Base-by-base conservation (phyloP, 495 filamentous ascomycete species). In the Clavariopsis aquatica region DNA sequence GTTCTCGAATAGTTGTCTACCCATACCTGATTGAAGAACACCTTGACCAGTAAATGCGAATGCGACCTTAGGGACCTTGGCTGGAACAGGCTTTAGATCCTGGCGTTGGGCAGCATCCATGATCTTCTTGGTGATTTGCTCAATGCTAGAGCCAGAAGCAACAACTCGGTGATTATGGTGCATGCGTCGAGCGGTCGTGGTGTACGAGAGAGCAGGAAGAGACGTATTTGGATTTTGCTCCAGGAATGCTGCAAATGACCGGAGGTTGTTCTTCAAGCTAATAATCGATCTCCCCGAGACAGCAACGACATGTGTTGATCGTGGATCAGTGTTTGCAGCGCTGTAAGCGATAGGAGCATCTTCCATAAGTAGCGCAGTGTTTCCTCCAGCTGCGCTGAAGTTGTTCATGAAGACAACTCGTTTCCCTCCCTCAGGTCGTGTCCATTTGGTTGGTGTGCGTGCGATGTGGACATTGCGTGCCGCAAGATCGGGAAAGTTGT, bases 131-230 rank as follows among this genome's bases (percentile, higher is more conserved):
- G 38, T n/a, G 54, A 53, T 31, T 2, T 27, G 9, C 20, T 72
- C 64, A 17, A 86, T 64, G 52, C 81, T 79, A 10, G 62, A 2
- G 8, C 43, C 66, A 23, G 34, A n/a, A 0, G 57, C 57, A 7
- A 53, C 53, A 19, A 68, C 49, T 2, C 69, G 52, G 49, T 68
- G 57, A 34, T 45, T 52, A 36, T 71, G 58, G 47, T 71, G 69
- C 28, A 43, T 57, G 5, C 69, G 64, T 26, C 69, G 64, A 46
- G 69, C 4, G 29, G 71, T 74, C 0, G 74, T 75, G 0, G 80
- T 77, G 51, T 82, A 81, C 0, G 78, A 71, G 1, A 82, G 57
- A 53, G 78, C 67, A 9, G 66, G 68, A 1, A 80, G 34, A n/a
- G 54, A 52, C 8, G 52, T 68, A 7, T 72, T 59, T 7, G n/a